Conservation (phyloP, 2,329 filamentous ascomycete species). For the Colletotrichum sp. region DNA sequence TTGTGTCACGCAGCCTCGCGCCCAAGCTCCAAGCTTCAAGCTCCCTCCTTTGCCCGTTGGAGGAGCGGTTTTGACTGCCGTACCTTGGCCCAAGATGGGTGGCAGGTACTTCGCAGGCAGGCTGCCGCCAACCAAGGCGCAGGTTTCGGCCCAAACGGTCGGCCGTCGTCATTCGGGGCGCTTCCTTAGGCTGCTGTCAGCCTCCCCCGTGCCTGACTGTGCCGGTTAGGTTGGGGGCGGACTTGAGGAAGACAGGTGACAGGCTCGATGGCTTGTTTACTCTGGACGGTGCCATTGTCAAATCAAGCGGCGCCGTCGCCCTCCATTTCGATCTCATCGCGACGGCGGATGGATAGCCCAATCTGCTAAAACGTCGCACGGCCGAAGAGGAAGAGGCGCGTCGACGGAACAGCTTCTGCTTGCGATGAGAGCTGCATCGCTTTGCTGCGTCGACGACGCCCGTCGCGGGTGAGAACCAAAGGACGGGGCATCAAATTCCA, state of each 20-base stretch:
- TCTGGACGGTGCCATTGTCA: slow-evolving; percentile 33
- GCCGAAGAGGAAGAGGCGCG: not conserved
- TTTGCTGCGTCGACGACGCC: not conserved
- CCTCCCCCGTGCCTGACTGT: slow-evolving; percentile 30
- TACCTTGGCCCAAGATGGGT: not conserved
- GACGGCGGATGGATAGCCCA: slow-evolving; percentile 24
- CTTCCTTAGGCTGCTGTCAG: slow-evolving; percentile 29
- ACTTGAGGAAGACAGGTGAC: slow-evolving; percentile 9
- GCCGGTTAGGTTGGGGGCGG: not conserved
- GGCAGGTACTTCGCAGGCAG: not conserved
- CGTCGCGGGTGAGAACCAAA: not conserved
- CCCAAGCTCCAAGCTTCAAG: not conserved
- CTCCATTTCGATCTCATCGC: slow-evolving; percentile 31
- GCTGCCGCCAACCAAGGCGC: slow-evolving; percentile 3
- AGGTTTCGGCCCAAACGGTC: slow-evolving; percentile 12
- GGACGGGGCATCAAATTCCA: not conserved
- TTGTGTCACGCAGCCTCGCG: slow-evolving; percentile 19
- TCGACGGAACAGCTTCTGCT: not conserved
- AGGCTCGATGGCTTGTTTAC: slow-evolving; percentile 17
- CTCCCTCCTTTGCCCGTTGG: not conserved
- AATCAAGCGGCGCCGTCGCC: slow-evolving; percentile 32
- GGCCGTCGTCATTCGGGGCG: not conserved
- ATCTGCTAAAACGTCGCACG: not conserved
- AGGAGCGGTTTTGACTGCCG: not conserved
- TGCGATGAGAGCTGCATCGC: not conserved